These are phyloP conservation scores for Triadica sebifera DNA, from an alignment of 345 rosid genomes.

Conservation along the genomic window DNA sequence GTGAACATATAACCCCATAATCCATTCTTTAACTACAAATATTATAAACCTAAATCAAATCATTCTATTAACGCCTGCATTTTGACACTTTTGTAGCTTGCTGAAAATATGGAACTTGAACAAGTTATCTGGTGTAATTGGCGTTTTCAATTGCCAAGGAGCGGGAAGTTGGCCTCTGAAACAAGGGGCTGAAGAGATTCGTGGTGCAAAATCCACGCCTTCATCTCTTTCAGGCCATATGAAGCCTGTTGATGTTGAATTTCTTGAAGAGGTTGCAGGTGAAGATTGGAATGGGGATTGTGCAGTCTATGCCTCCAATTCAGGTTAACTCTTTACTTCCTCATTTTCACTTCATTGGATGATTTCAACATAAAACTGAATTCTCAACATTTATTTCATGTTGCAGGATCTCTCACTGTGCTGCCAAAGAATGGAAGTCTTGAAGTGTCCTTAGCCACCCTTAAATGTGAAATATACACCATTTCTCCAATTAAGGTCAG, in stretches of 20 bases:
- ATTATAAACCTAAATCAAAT: not conserved
- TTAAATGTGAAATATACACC: constrained; percentile 48
- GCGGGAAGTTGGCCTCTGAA: constrained; percentile 60
- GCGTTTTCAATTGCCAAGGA: constrained; percentile 72
- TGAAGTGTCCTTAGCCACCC: constrained; percentile 40
- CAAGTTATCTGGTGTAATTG: constrained; percentile 52
- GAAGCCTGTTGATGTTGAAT: constrained; percentile 47
- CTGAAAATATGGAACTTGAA: constrained; percentile 73
- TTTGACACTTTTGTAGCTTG: constrained; percentile 39
- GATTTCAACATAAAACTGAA: constrained; percentile 7
- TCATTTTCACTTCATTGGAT: not conserved
- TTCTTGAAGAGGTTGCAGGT: constrained; percentile 43
- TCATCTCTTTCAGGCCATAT: constrained; percentile 34
- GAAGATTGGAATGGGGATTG: constrained; percentile 54
- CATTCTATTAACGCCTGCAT: not conserved
- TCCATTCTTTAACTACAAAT: not conserved
- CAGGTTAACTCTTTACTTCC: constrained; percentile 32
- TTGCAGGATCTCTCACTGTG: constrained; percentile 36
- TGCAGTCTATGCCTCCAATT: constrained; percentile 47
- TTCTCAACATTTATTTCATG: not conserved
- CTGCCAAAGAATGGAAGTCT: constrained; percentile 40
- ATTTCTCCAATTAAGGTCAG: constrained; percentile 49
- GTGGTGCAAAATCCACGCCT: constrained; percentile 9
- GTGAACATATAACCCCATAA: constrained; percentile 20
- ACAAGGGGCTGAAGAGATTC: constrained; percentile 20